Conservation (phyloP, 257 asterid species). For the Ballota nigra region DNA sequence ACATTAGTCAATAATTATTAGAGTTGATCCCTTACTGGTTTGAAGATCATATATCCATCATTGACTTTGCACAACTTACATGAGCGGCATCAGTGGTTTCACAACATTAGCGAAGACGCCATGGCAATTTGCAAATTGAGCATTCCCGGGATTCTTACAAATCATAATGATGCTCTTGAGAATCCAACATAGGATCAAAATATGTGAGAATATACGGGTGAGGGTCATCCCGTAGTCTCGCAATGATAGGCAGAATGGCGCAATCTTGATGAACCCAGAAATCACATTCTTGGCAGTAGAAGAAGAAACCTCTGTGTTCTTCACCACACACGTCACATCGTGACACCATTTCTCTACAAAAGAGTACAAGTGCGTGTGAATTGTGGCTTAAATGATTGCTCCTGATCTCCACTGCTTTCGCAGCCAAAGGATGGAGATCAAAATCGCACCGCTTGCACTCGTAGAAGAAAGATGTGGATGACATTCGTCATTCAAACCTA, state of each 20-base stretch:
- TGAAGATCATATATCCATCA: background rate
- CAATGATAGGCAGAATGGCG: background rate
- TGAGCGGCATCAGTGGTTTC: accelerated
- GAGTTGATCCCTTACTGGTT: no score
- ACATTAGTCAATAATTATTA: no score
- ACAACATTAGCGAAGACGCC: background rate
- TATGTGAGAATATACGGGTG: background rate
- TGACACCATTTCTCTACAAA: background rate
- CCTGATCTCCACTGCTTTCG: background rate
- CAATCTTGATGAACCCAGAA: conserved; percentile 18
- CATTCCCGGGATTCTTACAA: background rate
- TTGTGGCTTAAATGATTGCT: background rate
- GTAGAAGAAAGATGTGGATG: no score
- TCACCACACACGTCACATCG: background rate
- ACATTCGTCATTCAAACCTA: no score
- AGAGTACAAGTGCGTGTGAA: background rate
- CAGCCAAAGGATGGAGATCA: conserved; percentile 1
- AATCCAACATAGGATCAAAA: no score
- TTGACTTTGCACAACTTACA: background rate
- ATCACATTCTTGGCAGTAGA: background rate
- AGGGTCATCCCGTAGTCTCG: background rate
- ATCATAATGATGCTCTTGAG: no score
- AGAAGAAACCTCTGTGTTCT: background rate
- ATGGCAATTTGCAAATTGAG: background rate
- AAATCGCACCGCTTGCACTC: no score